Percentiles rank a stretch among this genome's conserved stretches.
Conservation (phyloP, 805 yeast species). For the Ogataea methanolica region DNA sequence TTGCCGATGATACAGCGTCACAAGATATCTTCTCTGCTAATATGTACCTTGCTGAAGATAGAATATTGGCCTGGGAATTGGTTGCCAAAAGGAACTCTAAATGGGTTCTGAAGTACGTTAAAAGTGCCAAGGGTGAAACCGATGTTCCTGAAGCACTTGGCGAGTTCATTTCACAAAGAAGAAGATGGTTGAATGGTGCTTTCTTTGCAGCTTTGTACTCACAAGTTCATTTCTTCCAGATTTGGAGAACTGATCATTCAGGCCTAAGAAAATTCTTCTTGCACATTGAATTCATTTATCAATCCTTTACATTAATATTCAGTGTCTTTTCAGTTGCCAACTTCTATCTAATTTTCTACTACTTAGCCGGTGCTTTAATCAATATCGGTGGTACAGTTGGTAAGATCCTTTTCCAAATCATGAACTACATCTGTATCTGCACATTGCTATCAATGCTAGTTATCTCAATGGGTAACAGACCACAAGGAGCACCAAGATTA, state of each 20-base stretch:
- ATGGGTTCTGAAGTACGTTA: constrained; percentile 90
- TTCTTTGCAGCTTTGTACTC: constrained; percentile 94
- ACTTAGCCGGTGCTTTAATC: constrained; percentile 81
- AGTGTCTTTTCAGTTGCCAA: constrained; percentile 91
- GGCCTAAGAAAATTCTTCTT: constrained; percentile 70
- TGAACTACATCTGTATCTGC: constrained; percentile 81
- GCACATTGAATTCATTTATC: constrained; percentile 86
- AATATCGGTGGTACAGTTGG: constrained; percentile 69
- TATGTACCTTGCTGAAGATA: constrained; percentile 96
- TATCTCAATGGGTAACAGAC: constrained; percentile 94
- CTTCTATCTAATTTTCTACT: constrained; percentile 88
- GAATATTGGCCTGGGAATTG: constrained; percentile 94
- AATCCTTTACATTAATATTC: constrained; percentile 71
- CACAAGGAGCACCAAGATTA: constrained; percentile 86
- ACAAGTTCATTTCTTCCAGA: constrained; percentile 76
- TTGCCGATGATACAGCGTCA: constrained; percentile 26
- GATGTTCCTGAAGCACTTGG: constrained; percentile 94
- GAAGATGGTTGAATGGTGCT: constrained; percentile 98
- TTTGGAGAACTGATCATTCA: constrained; percentile 89
- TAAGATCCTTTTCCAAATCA: constrained; percentile 72
- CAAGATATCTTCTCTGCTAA: constrained; percentile 88
- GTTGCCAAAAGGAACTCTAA: constrained; percentile 79
- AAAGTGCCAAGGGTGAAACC: constrained; percentile 91
- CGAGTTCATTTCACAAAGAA: constrained; percentile 93
- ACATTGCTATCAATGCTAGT: constrained; percentile 84